phyloP scores from a whole-genome alignment of 1,139 yeast species.

The Casaregolazyma lundiana region DNA sequence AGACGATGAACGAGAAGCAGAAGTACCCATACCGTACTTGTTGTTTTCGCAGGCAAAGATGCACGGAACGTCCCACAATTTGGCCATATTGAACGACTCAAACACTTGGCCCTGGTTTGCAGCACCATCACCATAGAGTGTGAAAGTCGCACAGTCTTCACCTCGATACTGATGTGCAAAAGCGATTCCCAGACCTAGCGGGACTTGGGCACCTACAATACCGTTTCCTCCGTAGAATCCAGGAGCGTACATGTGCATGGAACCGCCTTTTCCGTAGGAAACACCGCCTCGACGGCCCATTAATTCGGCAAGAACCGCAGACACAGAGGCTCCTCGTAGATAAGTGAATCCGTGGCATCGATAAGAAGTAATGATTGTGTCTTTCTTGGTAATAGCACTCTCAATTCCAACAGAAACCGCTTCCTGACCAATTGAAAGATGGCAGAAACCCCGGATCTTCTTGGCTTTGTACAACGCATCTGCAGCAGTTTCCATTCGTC shows the following conservation, averaged over 20 bases:
- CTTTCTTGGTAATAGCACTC: slow-evolving; percentile 79
- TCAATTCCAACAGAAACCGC: slow-evolving; percentile 98
- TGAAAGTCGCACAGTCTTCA: slow-evolving; percentile 70
- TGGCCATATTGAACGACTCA: slow-evolving; percentile 98
- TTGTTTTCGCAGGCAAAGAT: slow-evolving; percentile 96
- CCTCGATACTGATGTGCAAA: slow-evolving; percentile 93
- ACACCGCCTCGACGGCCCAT: slow-evolving; percentile 97
- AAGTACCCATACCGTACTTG: slow-evolving; percentile 99
- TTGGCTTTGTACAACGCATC: slow-evolving; percentile 98
- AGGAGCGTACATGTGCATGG: slow-evolving; percentile 96
- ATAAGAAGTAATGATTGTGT: slow-evolving; percentile 91
- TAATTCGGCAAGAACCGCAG: slow-evolving; percentile 87
- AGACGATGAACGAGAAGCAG: slow-evolving; percentile 96
- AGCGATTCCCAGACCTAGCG: slow-evolving; percentile 95
- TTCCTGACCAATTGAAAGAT: slow-evolving; percentile 98
- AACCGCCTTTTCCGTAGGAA: slow-evolving; percentile 97
- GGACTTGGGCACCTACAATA: slow-evolving; percentile 99
- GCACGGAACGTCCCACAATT: slow-evolving; percentile 94
- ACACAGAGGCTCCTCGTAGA: slow-evolving; percentile 92
- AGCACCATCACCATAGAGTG: slow-evolving; percentile 98
- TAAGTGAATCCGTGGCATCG: slow-evolving; percentile 98
- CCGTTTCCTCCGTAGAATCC: slow-evolving; percentile 99
- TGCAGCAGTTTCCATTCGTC: slow-evolving; percentile 99
- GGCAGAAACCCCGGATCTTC: slow-evolving; percentile 98
- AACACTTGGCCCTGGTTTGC: slow-evolving; percentile 99